These are phyloP conservation scores for Hypoxylon subgilvum DNA, from an alignment of 495 filamentous ascomycete genomes.

Conservation along the genomic window DNA sequence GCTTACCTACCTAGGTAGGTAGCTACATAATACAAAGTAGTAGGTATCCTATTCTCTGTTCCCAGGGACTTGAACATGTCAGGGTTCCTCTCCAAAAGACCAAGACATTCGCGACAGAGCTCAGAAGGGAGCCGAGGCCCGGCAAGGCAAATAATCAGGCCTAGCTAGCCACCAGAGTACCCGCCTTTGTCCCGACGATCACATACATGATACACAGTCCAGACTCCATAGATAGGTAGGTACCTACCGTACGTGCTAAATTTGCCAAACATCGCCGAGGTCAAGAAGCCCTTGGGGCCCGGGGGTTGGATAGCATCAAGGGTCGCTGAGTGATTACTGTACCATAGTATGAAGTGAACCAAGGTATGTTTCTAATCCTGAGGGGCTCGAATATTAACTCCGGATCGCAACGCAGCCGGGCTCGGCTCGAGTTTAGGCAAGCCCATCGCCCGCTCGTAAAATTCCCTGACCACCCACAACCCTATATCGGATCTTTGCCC, in stretches of 20 bases:
- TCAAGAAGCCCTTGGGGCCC: conserved; percentile 4
- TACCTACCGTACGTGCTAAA: conserved; percentile 3
- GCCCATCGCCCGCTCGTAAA: conserved; percentile 15
- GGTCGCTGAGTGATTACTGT: conserved; percentile 29
- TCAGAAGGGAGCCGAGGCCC: not conserved
- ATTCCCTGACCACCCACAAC: conserved; percentile 21
- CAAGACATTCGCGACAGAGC: conserved; percentile 25
- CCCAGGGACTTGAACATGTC: conserved; percentile 1
- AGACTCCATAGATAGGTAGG: too few relatives aligned
- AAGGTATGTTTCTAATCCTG: conserved; percentile 18
- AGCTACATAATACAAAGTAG: too few relatives aligned
- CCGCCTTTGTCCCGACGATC: conserved; percentile 6
- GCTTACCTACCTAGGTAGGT: not conserved
- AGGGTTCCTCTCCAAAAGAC: conserved; percentile 6
- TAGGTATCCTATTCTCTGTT: conserved; percentile 9
- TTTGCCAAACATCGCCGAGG: conserved; percentile 15
- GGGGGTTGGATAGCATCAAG: conserved; percentile 11
- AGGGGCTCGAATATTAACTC: conserved; percentile 29
- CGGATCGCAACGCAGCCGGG: conserved; percentile 29
- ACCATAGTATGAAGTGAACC: conserved; percentile 13
- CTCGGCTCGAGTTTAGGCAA: conserved; percentile 34
- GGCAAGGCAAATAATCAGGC: conserved; percentile 3
- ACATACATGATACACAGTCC: too few relatives aligned
- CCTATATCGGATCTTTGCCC: conserved; percentile 31
- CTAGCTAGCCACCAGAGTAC: not conserved